phyloP scores from a whole-genome alignment of 345 rosid species.

The Boechera divaricarpa region DNA sequence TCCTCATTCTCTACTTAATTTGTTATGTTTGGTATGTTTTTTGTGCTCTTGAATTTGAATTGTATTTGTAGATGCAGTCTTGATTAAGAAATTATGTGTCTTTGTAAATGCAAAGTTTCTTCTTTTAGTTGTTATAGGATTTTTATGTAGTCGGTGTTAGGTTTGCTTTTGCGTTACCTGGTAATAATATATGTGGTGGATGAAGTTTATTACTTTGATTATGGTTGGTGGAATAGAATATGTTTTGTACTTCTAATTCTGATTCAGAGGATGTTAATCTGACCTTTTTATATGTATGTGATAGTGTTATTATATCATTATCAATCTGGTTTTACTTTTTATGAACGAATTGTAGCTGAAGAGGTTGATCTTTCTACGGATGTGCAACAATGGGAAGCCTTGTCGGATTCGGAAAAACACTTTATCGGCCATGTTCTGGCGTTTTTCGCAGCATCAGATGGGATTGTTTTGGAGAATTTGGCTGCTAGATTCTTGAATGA shows the following conservation, averaged over 20 bases:
- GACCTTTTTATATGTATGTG: background rate
- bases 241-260: background rate
- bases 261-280: background rate
- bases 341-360: slow-evolving; percentile 64
- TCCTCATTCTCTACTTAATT: background rate
- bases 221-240: background rate
- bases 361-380: slow-evolving; percentile 93
- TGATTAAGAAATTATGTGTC: background rate
- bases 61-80: background rate
- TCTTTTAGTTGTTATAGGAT: background rate
- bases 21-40: background rate
- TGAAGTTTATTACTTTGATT: background rate
- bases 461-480: slow-evolving; percentile 88
- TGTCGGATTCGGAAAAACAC: slow-evolving; percentile 72
- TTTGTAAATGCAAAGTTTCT: slow-evolving; percentile 11
- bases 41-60: background rate
- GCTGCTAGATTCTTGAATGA: slow-evolving; percentile 89
- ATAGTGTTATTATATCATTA: background rate
- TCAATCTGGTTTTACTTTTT: background rate
- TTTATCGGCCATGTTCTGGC: slow-evolving; percentile 84
- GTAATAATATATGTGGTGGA: background rate
- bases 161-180: too few relatives aligned
- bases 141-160: background rate
- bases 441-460: slow-evolving; percentile 94
- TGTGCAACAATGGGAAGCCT: slow-evolving; percentile 73